Evolutionary conservation across 345 rosid species (phyloP), one percentile per base, ranked within the genome.

Genomic region (Populus simonii): DNA sequence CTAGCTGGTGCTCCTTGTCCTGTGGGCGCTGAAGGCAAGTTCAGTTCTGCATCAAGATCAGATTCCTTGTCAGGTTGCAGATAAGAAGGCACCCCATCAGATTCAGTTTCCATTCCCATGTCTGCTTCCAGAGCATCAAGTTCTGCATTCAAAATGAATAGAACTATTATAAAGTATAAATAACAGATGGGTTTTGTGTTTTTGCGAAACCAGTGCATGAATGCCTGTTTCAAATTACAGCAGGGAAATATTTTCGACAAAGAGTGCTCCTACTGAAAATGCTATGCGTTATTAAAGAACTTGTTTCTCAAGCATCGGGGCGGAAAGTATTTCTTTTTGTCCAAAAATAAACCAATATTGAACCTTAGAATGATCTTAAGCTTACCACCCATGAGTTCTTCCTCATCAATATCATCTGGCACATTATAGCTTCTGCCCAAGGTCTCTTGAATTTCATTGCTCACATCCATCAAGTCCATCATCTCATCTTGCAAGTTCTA

Each of bases 401-500:
- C 99, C 86, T 96, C 99, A 8, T 96, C 99, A 75, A 96, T 92
- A 80, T 94, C 98, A 86, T 96, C 98, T 38, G 99, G 99, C 68
- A 96, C 95, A 78, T 71, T 90, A 82, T 96, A 94, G 84, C 97
- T 94, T 86, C 97, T 89, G 66, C 99, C 99, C 25, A 96, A 81
- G 33, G 96, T 90, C 85, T 96, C 99, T 87, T 96, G 99, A 79
- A 96, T 94, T 84, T 96, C 99, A 18, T 76, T 85, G 75, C 99
- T 96, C 76, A 88, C 95, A 83, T 96, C 99, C 99, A 96, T 94
- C 66, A 95, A 80, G 88, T 95, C 99, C 95, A 89, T 90, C 99
- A 96, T 96, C 86, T 96, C 99, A 86, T 96, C 99, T 94, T 96
- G 99, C 87, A 96, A 84, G 81, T 88, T 96, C 99, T 96, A 79